Conservation (phyloP, 345 rosid genomes). For the Turnera subulata region DNA sequence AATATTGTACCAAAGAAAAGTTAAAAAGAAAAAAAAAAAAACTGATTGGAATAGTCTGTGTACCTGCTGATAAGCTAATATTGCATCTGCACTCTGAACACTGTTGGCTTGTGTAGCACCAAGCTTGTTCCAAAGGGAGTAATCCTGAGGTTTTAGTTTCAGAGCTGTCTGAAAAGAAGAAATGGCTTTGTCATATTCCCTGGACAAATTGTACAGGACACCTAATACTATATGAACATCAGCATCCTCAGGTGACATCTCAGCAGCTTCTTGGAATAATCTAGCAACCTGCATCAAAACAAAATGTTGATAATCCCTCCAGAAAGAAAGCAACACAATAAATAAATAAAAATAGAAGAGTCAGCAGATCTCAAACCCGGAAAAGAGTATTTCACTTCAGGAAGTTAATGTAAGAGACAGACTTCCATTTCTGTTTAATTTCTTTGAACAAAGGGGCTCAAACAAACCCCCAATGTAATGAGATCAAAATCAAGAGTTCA, state of each 20-base stretch:
- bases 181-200: constrained; percentile 92
- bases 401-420: neutral
- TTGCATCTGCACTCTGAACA: constrained; percentile 98
- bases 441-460: too few relatives aligned
- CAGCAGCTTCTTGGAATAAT: constrained; percentile 81
- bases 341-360: neutral
- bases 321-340: neutral
- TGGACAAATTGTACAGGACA: constrained; percentile 82
- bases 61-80: constrained; percentile 93
- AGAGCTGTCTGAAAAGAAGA: constrained; percentile 73
- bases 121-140: constrained; percentile 98
- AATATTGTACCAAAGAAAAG: neutral
- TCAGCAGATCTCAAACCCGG: neutral
- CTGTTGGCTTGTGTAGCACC: constrained; percentile 99
- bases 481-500: too few relatives aligned
- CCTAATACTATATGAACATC: constrained; percentile 96
- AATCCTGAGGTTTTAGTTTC: constrained; percentile 88
- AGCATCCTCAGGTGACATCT: constrained; percentile 92
- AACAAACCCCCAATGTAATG: too few relatives aligned
- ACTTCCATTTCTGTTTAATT: too few relatives aligned
- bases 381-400: neutral
- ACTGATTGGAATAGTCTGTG: neutral
- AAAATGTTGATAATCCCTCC: constrained; percentile 2
- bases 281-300: constrained; percentile 54
- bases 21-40: neutral